These are phyloP conservation scores for Cylindrotheca closterium DNA, from an alignment of 108 stramenopile genomes.

Conservation along the genomic window DNA sequence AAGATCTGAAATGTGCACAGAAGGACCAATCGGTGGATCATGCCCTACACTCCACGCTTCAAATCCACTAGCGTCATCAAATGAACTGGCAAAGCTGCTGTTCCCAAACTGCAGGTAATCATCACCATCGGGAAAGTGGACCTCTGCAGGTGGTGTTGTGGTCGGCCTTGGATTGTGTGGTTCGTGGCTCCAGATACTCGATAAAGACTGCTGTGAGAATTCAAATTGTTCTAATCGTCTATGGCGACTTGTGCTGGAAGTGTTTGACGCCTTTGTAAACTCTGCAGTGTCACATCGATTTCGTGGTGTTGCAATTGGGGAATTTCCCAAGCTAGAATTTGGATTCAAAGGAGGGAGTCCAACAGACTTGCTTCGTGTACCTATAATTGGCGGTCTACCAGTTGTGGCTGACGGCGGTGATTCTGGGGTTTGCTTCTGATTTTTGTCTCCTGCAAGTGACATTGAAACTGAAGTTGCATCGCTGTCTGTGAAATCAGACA, in stretches of 20 bases:
- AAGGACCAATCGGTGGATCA: too few species aligned
- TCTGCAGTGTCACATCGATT: constrained; percentile 11
- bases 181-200: constrained; percentile 6
- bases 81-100: neutral
- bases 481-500: constrained; percentile 21
- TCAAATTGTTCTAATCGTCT: constrained; percentile 15
- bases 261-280: constrained; percentile 4
- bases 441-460: too few species aligned
- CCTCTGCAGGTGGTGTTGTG: neutral
- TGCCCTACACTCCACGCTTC: too few species aligned
- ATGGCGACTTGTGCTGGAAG: constrained; percentile 19
- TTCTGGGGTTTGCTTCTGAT: constrained; percentile 4
- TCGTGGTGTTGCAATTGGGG: constrained; percentile 1
- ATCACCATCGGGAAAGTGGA: neutral
- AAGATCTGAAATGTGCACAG: too few species aligned
- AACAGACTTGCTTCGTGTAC: constrained; percentile 2
- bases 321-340: neutral
- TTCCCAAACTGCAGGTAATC: neutral
- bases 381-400: constrained; percentile 1
- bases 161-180: neutral
- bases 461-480: constrained; percentile 5
- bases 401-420: neutral
- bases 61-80: neutral
- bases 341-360: constrained; percentile 17
- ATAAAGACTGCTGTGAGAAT: constrained; percentile 9